Evolutionary conservation across 2,329 filamentous ascomycete genomes (phyloP), one percentile per base, ranked within the genome.

Genomic region (Apiospora marii): DNA sequence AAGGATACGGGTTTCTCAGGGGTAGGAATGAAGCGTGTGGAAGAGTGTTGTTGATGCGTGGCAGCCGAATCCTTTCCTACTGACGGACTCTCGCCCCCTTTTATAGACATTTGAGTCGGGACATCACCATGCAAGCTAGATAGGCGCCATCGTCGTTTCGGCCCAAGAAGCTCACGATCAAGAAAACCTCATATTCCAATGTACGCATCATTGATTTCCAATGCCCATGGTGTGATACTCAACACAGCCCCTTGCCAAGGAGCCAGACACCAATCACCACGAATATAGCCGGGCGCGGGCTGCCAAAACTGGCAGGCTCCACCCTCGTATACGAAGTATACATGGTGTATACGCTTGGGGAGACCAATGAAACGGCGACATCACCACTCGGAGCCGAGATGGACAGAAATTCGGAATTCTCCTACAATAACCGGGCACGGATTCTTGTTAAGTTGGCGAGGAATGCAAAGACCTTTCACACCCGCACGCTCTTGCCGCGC

Each of bases 241-340:
- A 68, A 51, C 71, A 72, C 67, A 72, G 67, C 71, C 71, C 14
- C 13, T 37, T 49, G 71, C 71, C 71, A 51, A 72, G 71, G 41
- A 14, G 44, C 46, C 34, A 34, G 16, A 69, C 19, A 53, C 71
- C 67, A 72, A 72, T 72, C 67, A 72, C 27, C 22, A 16, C 48
- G 10, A 27, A 14, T 34, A 64, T 51, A 7, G 7, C 41, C 44
- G 30, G 70, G 34, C 37, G 22, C 6, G 19, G 67, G 43, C 67
- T 34, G 67, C 67, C 67, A 70, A 67, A 72, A 49, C 13, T 41
- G 51, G 67, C 51, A 43, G 67, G 44, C 67, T 64, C 67, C 67
- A 70, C 41, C 41, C 7, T 27, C 41, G 3, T 67, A 67, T 61
- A 61, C 53, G 53, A 61, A 34, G 27, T 5, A 61, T 30, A 16